Evolutionary conservation across 208 protist genomes (phyloP).

Genomic region (Leptomonas seymouri): DNA sequence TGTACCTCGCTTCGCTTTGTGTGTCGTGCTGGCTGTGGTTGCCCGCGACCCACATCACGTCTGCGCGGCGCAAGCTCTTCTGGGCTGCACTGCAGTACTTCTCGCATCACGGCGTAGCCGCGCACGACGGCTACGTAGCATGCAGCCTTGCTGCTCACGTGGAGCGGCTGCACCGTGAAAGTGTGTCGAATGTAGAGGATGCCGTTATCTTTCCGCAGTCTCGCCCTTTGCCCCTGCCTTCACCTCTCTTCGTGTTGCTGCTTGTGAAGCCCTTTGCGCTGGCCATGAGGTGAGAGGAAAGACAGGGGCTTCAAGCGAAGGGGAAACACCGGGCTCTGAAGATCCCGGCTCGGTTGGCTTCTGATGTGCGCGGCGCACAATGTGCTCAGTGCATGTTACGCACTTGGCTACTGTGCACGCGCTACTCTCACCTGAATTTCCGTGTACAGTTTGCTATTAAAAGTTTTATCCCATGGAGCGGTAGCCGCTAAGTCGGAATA

Average conservation of each 20-base stretch:
- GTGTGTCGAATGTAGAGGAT: conserved; percentile 1
- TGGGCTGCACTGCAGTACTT: conserved; percentile 37
- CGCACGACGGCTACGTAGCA: conserved; percentile 35
- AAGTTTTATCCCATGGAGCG: too few relatives aligned
- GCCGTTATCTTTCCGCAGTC: conserved; percentile 24
- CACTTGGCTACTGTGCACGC: too few relatives aligned
- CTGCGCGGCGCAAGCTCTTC: conserved; percentile 21
- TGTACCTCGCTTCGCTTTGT: conserved; percentile 55
- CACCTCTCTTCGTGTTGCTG: conserved; percentile 34
- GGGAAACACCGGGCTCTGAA: too few relatives aligned
- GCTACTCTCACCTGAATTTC: too few relatives aligned
- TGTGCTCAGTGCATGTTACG: too few relatives aligned
- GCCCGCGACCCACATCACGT: conserved; percentile 29
- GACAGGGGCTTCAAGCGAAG: neutral
- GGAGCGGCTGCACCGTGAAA: conserved; percentile 23
- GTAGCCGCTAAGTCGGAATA: too few relatives aligned
- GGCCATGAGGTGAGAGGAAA: neutral
- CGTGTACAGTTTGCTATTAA: too few relatives aligned
- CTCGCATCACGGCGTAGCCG: conserved; percentile 18
- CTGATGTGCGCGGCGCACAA: too few relatives aligned
- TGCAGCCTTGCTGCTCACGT: conserved; percentile 32
- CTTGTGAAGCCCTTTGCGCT: conserved; percentile 37
- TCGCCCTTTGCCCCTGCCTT: conserved; percentile 29
- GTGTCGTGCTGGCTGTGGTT: conserved; percentile 44
- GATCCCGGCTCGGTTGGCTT: too few relatives aligned